Conservation (phyloP, 192 early-diverging fungal genomes). For the Rhizophlyctis rosea region DNA sequence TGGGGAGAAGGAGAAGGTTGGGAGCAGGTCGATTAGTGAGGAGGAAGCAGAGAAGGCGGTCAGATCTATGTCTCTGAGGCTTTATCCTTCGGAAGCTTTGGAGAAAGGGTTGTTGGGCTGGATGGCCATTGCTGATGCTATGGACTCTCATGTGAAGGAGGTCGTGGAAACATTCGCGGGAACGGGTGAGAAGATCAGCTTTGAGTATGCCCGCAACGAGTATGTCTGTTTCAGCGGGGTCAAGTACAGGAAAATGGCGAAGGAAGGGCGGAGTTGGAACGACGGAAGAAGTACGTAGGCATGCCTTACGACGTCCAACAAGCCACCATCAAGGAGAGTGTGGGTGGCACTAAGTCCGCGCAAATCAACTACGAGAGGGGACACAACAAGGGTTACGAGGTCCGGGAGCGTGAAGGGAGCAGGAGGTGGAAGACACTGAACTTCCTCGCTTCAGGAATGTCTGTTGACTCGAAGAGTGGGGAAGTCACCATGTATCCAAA, state of each 20-base stretch:
- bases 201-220: slow-evolving; percentile 1
- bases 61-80: neutral
- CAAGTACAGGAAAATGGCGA: slow-evolving; percentile 3
- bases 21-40: neutral
- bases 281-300: neutral
- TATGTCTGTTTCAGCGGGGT: slow-evolving; percentile 1
- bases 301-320: slow-evolving; percentile 16
- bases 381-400: slow-evolving; percentile 14
- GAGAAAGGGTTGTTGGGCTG: neutral
- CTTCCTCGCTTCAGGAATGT: slow-evolving; percentile 7
- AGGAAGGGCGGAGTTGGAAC: neutral
- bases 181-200: slow-evolving; percentile 3
- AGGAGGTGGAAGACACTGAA: slow-evolving; percentile 16
- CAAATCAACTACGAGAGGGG: slow-evolving; percentile 13
- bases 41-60: neutral
- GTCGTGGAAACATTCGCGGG: neutral
- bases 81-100: neutral
- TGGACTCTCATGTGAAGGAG: neutral
- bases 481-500: slow-evolving; percentile 11
- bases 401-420: neutral
- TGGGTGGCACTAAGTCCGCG: neutral
- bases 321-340: slow-evolving; percentile 5
- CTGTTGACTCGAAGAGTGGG: slow-evolving; percentile 1
- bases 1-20: neutral
- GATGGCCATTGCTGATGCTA: neutral